These are phyloP conservation scores for Berberis vulgaris DNA, from an alignment of 164 flowering plant species.

Conservation along the genomic window DNA sequence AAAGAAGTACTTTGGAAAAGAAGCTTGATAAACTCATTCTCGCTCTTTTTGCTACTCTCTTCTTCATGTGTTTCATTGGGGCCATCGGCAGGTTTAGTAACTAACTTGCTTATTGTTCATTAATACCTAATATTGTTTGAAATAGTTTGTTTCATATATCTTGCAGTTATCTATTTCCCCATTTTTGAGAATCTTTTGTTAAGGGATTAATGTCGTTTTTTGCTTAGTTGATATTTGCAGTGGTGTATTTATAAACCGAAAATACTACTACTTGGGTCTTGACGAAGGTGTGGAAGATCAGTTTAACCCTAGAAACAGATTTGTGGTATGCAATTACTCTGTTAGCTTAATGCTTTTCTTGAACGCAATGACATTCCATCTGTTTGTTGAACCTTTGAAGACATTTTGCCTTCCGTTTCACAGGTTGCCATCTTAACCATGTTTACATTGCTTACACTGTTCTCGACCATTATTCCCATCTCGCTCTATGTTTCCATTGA, in stretches of 20 bases:
- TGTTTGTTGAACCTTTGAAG: not conserved
- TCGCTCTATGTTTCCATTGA: slow-evolving; percentile 98
- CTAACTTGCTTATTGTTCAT: slow-evolving; percentile 10
- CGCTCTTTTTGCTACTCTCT: slow-evolving; percentile 60
- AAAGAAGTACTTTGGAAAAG: slow-evolving; percentile 87
- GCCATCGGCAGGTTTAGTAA: slow-evolving; percentile 74
- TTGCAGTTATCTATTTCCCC: not conserved
- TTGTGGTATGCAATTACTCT: slow-evolving; percentile 44
- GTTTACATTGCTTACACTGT: slow-evolving; percentile 82
- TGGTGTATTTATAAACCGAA: slow-evolving; percentile 61
- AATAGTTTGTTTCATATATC: not conserved
- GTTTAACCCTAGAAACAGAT: slow-evolving; percentile 69
- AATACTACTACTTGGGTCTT: slow-evolving; percentile 66
- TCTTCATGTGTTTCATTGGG: slow-evolving; percentile 86
- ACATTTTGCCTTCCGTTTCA: slow-evolving; percentile 2
- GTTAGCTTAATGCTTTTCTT: no score
- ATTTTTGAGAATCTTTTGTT: not conserved
- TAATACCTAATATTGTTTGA: not conserved
- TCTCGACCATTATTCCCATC: slow-evolving; percentile 91
- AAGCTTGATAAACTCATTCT: slow-evolving; percentile 96
- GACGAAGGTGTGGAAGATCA: slow-evolving; percentile 33
- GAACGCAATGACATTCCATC: no score
- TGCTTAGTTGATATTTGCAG: slow-evolving; percentile 36
- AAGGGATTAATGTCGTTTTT: not conserved
- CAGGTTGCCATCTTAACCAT: slow-evolving; percentile 74